Conservation (phyloP, 2,329 filamentous ascomycete species). For the Ophiostoma fasciatum region DNA sequence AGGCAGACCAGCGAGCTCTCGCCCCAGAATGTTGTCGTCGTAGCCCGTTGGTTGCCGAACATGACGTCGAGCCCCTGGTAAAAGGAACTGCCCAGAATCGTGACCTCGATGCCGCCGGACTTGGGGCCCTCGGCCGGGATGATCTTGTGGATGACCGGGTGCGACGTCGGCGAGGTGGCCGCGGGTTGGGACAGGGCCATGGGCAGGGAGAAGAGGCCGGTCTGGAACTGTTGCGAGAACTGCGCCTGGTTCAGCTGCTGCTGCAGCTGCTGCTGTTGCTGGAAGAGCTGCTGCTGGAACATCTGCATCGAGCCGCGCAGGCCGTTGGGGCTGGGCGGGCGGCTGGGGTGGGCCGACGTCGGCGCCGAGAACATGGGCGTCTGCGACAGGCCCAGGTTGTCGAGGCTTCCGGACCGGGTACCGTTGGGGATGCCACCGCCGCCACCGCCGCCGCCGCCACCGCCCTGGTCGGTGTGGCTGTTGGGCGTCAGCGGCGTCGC, state of each 20-base stretch:
- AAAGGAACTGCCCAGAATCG: constrained; percentile 68
- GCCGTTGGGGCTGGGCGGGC: constrained; percentile 57
- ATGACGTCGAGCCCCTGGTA: constrained; percentile 64
- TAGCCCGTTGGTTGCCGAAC: constrained; percentile 53
- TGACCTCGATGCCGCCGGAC: constrained; percentile 75
- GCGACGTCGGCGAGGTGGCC: constrained; percentile 16
- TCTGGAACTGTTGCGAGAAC: constrained; percentile 31
- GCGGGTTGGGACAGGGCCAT: constrained; percentile 22
- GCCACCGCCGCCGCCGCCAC: constrained; percentile 37
- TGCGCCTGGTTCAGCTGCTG: constrained; percentile 19
- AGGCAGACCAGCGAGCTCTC: constrained; percentile 67
- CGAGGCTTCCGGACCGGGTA: constrained; percentile 48
- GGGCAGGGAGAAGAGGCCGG: constrained; percentile 35
- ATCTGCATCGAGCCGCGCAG: constrained; percentile 30
- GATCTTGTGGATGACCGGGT: constrained; percentile 62
- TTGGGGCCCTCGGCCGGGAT: constrained; percentile 72
- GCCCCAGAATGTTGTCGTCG: constrained; percentile 69
- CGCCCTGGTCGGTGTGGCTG: constrained; percentile 43
- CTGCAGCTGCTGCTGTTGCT: constrained; percentile 19
- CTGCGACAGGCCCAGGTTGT: constrained; percentile 47
- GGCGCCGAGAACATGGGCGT: constrained; percentile 50
- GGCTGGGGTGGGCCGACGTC: constrained; percentile 57
- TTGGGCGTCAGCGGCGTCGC: constrained; percentile 50
- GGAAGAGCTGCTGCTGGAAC: constrained; percentile 23
- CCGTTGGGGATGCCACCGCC: constrained; percentile 38